Percentiles rank a stretch among this genome's conserved stretches.
phyloP scores from a whole-genome alignment of 345 rosid genomes.

The Rhodomyrtus tomentosa region DNA sequence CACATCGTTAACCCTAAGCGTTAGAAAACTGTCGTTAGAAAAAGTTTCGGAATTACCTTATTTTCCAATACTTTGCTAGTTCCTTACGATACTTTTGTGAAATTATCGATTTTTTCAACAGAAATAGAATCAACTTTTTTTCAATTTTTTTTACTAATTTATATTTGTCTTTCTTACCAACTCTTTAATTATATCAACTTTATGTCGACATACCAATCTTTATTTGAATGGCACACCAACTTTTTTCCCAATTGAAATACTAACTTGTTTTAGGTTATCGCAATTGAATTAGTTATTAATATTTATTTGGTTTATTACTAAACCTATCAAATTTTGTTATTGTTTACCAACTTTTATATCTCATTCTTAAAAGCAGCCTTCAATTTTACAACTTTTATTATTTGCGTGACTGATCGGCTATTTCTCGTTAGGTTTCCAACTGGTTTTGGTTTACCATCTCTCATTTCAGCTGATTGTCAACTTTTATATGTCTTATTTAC shows the following conservation, averaged over 20 bases:
- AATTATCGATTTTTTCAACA: neutral
- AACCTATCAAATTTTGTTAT: neutral
- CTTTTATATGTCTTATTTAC: neutral
- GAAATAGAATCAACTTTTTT: neutral
- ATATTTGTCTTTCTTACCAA: neutral
- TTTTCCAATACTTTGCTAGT: neutral
- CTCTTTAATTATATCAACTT: neutral
- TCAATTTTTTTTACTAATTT: neutral
- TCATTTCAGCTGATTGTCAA: neutral
- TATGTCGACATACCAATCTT: neutral
- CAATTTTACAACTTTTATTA: neutral
- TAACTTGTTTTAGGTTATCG: neutral
- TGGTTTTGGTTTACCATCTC: neutral
- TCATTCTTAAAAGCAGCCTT: neutral
- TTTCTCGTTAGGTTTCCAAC: neutral
- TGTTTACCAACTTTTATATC: neutral
- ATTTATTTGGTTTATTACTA: neutral
- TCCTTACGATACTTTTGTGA: neutral
- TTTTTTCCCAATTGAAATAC: neutral
- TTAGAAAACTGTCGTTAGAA: neutral
- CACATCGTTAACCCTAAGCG: neutral
- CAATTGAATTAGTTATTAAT: neutral
- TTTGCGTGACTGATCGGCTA: neutral
- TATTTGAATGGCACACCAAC: neutral
- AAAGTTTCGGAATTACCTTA: neutral